These are phyloP conservation scores for Cornus kousa DNA, from an alignment of 148 eudicot genomes.

Conservation along the genomic window DNA sequence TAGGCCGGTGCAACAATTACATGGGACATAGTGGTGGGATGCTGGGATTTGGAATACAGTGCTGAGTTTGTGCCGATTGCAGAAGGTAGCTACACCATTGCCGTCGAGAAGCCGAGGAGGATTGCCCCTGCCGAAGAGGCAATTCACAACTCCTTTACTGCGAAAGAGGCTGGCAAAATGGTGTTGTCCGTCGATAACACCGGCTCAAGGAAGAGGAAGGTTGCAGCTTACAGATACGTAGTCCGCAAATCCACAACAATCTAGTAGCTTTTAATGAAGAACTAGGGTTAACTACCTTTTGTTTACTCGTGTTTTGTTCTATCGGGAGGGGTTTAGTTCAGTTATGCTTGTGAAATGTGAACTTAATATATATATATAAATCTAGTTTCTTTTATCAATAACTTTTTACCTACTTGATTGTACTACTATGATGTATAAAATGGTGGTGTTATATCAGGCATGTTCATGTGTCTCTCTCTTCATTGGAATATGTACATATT, in stretches of 20 bases:
- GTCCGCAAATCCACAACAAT: constrained; percentile 55
- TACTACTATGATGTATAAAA: not conserved
- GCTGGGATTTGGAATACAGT: constrained; percentile 93
- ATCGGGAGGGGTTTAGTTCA: not conserved
- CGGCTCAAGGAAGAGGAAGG: constrained; percentile 67
- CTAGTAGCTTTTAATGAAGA: not conserved
- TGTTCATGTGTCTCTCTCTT: no score
- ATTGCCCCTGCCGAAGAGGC: constrained; percentile 53
- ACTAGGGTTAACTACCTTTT: not conserved
- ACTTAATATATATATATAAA: no score
- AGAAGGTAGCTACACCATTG: constrained; percentile 65
- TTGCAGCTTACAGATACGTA: constrained; percentile 77
- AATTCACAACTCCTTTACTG: constrained; percentile 61
- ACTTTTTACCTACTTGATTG: not conserved
- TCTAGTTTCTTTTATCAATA: not conserved
- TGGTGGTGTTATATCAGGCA: not conserved
- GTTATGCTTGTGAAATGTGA: not conserved
- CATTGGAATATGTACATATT: not conserved
- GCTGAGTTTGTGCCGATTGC: constrained; percentile 77
- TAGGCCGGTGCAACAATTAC: constrained; percentile 84
- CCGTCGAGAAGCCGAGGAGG: constrained; percentile 64
- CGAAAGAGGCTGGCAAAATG: constrained; percentile 71
- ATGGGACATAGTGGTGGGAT: constrained; percentile 95
- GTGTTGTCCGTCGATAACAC: constrained; percentile 86
- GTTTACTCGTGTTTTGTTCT: not conserved